These are phyloP conservation scores for Discostella pseudostelligera DNA, from an alignment of 108 stramenopile genomes.

Conservation along the genomic window DNA sequence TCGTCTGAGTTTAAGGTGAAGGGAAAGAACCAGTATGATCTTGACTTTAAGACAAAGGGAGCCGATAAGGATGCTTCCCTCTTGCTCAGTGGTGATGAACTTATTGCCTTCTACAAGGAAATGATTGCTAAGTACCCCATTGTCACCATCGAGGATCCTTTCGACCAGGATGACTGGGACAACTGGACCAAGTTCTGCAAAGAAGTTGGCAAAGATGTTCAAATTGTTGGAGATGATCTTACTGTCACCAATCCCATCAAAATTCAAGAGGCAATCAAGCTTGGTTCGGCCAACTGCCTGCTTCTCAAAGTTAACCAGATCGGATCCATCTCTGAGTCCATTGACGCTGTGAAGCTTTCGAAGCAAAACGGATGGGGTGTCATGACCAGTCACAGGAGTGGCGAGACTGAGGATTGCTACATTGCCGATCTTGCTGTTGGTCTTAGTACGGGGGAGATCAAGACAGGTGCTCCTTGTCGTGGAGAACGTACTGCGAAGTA, in stretches of 20 bases:
- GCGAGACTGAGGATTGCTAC: constrained; percentile 99
- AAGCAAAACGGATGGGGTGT: constrained; percentile 99
- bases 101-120: constrained; percentile 94
- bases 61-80: constrained; percentile 80
- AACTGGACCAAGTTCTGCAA: constrained; percentile 95
- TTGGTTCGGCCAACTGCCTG: constrained; percentile 94
- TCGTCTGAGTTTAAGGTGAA: constrained; percentile 96
- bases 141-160: constrained; percentile 99
- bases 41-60: constrained; percentile 94
- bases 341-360: constrained; percentile 97
- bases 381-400: constrained; percentile 98
- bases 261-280: constrained; percentile 92
- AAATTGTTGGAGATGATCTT: constrained; percentile 99
- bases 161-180: constrained; percentile 99
- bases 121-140: constrained; percentile 92
- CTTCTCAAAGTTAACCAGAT: constrained; percentile 99
- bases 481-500: constrained; percentile 98
- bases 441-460: constrained; percentile 99
- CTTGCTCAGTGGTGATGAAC: constrained; percentile 89
- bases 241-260: constrained; percentile 98
- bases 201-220: constrained; percentile 82
- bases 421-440: constrained; percentile 99
- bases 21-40: constrained; percentile 94
- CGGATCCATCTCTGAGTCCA: constrained; percentile 98
- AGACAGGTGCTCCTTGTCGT: constrained; percentile 99